Evolutionary conservation across 345 rosid genomes (phyloP).

Genomic region (Salix caprea): DNA sequence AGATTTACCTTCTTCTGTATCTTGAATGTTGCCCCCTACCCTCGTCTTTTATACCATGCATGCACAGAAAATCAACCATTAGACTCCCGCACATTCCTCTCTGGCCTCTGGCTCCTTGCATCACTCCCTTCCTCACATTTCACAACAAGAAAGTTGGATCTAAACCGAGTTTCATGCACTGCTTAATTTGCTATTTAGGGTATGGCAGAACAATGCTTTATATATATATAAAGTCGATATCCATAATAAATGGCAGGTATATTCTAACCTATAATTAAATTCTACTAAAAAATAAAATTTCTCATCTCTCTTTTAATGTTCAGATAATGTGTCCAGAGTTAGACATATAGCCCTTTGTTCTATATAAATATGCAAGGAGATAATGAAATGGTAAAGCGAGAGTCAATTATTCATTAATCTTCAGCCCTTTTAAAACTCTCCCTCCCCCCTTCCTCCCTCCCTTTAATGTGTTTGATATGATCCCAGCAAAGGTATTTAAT

Average conservation of each 20-base stretch:
- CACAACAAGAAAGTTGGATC: background rate
- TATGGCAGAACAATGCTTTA: too few species aligned
- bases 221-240: too few species aligned
- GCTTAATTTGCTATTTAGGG: background rate
- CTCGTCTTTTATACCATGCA: background rate
- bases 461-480: too few species aligned
- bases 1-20: background rate
- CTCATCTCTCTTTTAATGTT: too few species aligned
- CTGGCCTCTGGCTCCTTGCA: background rate
- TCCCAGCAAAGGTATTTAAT: background rate
- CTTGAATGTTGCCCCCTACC: background rate
- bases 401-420: background rate
- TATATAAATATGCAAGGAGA: too few species aligned
- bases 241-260: too few species aligned
- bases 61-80: background rate
- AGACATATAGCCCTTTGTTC: too few species aligned
- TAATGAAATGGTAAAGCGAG: too few species aligned
- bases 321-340: too few species aligned
- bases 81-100: background rate
- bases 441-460: too few species aligned
- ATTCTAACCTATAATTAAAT: too few species aligned
- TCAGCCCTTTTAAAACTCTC: background rate
- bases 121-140: slow-evolving; percentile 4
- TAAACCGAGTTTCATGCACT: background rate
- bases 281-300: too few species aligned